Evolutionary conservation across 331 rosid species (phyloP), one percentile per base, ranked within the genome.

Genomic region (Dryas integrifolia): DNA sequence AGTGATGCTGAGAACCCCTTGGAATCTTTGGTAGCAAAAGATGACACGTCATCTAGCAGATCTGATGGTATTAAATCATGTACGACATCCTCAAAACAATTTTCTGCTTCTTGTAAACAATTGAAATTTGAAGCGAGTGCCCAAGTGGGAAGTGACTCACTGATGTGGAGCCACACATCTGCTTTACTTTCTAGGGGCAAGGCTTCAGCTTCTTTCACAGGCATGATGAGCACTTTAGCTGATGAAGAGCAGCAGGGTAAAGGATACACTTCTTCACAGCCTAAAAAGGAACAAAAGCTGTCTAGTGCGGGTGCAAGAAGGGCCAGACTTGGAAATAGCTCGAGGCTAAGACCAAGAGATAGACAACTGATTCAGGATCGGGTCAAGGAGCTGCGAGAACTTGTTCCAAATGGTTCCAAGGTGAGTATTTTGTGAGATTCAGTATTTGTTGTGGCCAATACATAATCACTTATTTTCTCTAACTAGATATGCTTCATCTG

Each of bases 311-410:
- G 72, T 74, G 84, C 78, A 67, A 87, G 76, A 72, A 87, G 76
- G 76, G 76, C 51, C n/a, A 85, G 76, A 69, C 75, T 41, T 47
- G 80, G 82, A 43, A 81, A 73, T 47, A 69, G 50, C 24, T 82
- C 74, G 61, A 94, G 71, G 84, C 74, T 85, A 55, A 84, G 93
- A 75, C 97, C 98, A 7, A 85, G 96, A 85, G 98, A 94, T 66
- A 85, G 98, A 77, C 98, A 94, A 21, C 62, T 94, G 84, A 85
- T 94, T 35, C 96, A 91, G 90, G 98, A 94, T 75, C 82, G 96
- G 76, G 84, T 94, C 72, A 91, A 89, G 84, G 97, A 94, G 86
- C 82, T 94, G 63, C 85, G 97, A 39, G 96, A 94, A 70, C 92
- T 91, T 62, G 86, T 94, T 58, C 98, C 98, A 48, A 87, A 88